Percentiles rank a stretch among this genome's conserved stretches.
Conservation (phyloP, 768 basidiomycete genomes). For the Sarcodon sp. region DNA sequence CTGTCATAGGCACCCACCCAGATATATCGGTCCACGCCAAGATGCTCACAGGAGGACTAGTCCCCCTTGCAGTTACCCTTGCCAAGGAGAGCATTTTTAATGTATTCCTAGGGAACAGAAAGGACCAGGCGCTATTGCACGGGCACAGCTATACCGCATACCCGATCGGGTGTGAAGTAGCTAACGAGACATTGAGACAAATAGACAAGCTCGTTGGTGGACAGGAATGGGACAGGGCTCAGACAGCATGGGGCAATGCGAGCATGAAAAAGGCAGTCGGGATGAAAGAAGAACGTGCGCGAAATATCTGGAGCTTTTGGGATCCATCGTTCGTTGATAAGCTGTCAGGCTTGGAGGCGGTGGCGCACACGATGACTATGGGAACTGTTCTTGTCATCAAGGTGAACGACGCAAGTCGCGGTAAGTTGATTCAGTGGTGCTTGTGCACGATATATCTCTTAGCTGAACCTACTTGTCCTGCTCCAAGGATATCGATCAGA, state of each 20-base stretch:
- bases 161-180: slow-evolving; percentile 86
- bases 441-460: not conserved
- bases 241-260: slow-evolving; percentile 37
- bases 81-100: slow-evolving; percentile 70
- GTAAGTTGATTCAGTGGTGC: slow-evolving; percentile 23
- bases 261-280: not conserved
- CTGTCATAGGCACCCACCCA: slow-evolving; percentile 60
- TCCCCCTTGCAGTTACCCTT: slow-evolving; percentile 80
- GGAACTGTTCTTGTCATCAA: slow-evolving; percentile 80
- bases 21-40: slow-evolving; percentile 92
- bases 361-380: slow-evolving; percentile 75
- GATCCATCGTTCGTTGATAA: slow-evolving; percentile 53
- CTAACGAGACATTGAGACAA: slow-evolving; percentile 62
- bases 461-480: slow-evolving; percentile 3
- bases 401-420: slow-evolving; percentile 40
- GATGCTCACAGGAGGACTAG: slow-evolving; percentile 83
- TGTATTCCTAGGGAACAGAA: slow-evolving; percentile 62
- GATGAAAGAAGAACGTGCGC: slow-evolving; percentile 4
- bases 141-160: slow-evolving; percentile 97
- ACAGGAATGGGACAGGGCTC: slow-evolving; percentile 48
- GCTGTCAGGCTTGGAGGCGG: slow-evolving; percentile 40
- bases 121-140: slow-evolving; percentile 81
- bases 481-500: slow-evolving; percentile 39
- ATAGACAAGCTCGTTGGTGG: slow-evolving; percentile 37
- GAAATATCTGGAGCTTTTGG: slow-evolving; percentile 79